phyloP scores from a whole-genome alignment of 73 alveolate genomes.

The Paraurostyla sp. region DNA sequence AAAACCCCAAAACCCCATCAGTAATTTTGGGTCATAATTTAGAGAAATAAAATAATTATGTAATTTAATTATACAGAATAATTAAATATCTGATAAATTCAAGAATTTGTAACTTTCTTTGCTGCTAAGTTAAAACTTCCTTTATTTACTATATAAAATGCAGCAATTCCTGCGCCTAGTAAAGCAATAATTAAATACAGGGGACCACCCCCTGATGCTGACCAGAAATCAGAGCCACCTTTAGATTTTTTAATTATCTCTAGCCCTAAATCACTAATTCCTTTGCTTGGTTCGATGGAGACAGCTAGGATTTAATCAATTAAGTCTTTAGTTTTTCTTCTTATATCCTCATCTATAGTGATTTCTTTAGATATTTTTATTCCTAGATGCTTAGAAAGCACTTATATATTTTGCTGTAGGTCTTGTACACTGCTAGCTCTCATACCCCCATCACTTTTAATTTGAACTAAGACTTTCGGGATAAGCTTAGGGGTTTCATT shows the following conservation, averaged over 20 bases:
- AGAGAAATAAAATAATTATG: too few species aligned
- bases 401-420: background rate
- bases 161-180: background rate
- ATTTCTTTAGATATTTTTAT: background rate
- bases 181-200: background rate
- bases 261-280: background rate
- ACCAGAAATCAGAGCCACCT: background rate
- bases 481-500: background rate
- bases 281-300: slow-evolving; percentile 15
- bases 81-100: background rate
- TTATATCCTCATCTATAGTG: background rate
- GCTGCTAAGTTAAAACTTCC: background rate
- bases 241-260: background rate
- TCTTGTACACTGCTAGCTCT: slow-evolving; percentile 5
- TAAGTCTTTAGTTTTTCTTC: background rate
- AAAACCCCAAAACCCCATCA: slow-evolving; percentile 38
- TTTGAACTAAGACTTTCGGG: slow-evolving; percentile 28
- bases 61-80: background rate
- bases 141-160: background rate
- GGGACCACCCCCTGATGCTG: background rate
- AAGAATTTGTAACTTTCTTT: background rate
- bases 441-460: background rate
- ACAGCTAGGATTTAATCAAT: background rate
- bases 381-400: background rate
- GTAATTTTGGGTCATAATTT: too few species aligned